A percentile compares a stretch with the other conserved stretches of the same genome.
Conservation (phyloP, 2,329 filamentous ascomycete genomes). For the Phaeosphaeria sp. region DNA sequence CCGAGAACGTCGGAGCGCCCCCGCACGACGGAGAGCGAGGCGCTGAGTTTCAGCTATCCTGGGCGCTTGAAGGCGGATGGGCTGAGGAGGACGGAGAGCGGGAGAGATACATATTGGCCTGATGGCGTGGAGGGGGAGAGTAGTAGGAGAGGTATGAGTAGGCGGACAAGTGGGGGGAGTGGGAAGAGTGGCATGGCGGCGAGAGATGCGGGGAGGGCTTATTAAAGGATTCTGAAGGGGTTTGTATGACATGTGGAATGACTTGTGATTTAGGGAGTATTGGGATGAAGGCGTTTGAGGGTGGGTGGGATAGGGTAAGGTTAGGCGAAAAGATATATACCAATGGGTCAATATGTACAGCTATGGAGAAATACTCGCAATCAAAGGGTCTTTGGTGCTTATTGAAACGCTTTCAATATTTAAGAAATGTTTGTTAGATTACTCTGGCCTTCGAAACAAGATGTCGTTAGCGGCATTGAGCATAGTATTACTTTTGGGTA, state of each 20-base stretch:
- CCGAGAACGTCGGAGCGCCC: not conserved
- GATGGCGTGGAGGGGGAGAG: not conserved
- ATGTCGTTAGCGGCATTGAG: too few species aligned
- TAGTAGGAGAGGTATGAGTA: not conserved
- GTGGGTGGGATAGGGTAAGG: not conserved
- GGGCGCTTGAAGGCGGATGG: not conserved
- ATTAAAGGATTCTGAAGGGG: not conserved
- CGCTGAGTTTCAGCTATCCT: not conserved
- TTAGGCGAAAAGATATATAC: too few species aligned
- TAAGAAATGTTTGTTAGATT: too few species aligned
- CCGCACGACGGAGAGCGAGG: not conserved
- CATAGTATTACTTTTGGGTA: not conserved
- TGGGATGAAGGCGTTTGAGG: not conserved
- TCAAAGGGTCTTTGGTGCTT: too few species aligned
- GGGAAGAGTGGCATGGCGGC: not conserved
- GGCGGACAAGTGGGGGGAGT: not conserved
- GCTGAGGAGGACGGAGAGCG: not conserved
- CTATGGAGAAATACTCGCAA: too few species aligned
- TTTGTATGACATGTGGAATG: not conserved
- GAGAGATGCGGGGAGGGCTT: conserved; percentile 2
- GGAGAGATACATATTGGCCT: not conserved
- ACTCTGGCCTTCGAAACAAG: too few species aligned
- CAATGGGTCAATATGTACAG: too few species aligned
- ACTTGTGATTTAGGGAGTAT: not conserved
- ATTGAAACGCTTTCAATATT: too few species aligned